These are phyloP conservation scores for Apophysomyces elegans DNA, from an alignment of 371 early-diverging fungal species.

Conservation along the genomic window DNA sequence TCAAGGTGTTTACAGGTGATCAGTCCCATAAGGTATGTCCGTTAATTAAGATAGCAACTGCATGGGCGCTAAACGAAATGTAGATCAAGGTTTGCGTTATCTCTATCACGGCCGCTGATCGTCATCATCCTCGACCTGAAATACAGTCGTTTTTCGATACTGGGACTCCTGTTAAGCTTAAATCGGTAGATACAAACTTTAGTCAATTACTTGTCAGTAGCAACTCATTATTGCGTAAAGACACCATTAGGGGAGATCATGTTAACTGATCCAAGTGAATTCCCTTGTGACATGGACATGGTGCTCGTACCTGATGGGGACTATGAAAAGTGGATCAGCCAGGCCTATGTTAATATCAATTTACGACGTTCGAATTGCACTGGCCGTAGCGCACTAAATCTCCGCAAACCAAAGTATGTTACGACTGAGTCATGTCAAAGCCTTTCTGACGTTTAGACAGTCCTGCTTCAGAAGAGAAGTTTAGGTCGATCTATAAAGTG, in stretches of 20 bases:
- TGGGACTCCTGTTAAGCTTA: constrained; percentile 48
- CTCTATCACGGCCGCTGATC: constrained; percentile 53
- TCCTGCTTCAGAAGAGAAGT: constrained; percentile 68
- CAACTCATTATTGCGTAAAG: constrained; percentile 24
- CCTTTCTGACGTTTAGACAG: constrained; percentile 28
- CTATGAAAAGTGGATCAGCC: constrained; percentile 57
- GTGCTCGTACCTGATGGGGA: constrained; percentile 68
- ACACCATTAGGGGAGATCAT: constrained; percentile 62
- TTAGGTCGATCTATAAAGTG: constrained; percentile 64
- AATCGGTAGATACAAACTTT: constrained; percentile 40
- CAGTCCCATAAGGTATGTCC: constrained; percentile 53
- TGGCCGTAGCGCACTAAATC: constrained; percentile 66
- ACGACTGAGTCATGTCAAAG: neutral
- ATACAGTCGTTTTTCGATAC: constrained; percentile 49
- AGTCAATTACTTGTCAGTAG: neutral
- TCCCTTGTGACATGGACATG: constrained; percentile 64
- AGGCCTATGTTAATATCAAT: constrained; percentile 67
- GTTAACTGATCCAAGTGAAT: constrained; percentile 61
- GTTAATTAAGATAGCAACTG: neutral
- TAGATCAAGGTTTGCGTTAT: constrained; percentile 61
- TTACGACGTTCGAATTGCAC: constrained; percentile 66
- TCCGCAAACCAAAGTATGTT: constrained; percentile 60
- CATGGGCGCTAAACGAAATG: neutral
- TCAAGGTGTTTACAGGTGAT: constrained; percentile 70
- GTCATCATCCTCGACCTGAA: constrained; percentile 53